Percentiles rank a stretch among this genome's conserved stretches.
Conservation (phyloP, 2,329 filamentous ascomycete species). For the Diaporthe sp. region DNA sequence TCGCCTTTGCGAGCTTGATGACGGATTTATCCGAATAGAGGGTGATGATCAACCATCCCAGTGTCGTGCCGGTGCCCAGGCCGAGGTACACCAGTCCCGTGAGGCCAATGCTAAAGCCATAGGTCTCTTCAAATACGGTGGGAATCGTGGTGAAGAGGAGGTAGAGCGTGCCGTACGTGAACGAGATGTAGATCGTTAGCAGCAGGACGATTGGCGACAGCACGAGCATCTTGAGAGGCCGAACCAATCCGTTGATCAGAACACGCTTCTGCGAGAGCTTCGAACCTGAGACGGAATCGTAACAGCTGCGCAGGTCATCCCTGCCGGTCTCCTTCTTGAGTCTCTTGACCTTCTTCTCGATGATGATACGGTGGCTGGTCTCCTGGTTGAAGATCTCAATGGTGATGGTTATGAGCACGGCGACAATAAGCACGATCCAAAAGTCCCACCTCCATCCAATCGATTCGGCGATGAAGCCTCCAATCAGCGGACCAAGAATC, state of each 20-base stretch:
- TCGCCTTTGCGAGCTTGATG: conserved; percentile 53
- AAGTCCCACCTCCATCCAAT: conserved; percentile 66
- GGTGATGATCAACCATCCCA: conserved; percentile 48
- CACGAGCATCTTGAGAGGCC: conserved; percentile 55
- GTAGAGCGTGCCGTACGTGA: conserved; percentile 65
- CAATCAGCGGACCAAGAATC: conserved; percentile 60
- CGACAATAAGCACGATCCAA: conserved; percentile 65
- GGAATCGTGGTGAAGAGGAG: conserved; percentile 67
- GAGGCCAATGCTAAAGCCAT: conserved; percentile 59
- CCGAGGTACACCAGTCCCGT: conserved; percentile 64
- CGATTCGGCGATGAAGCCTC: conserved; percentile 61
- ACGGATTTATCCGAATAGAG: conserved; percentile 53
- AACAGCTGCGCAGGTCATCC: conserved; percentile 60
- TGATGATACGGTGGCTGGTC: conserved; percentile 64
- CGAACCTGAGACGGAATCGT: conserved; percentile 48
- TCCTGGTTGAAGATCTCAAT: conserved; percentile 58
- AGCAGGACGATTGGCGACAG: conserved; percentile 61
- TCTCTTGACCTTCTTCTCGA: conserved; percentile 60
- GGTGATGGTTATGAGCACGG: conserved; percentile 49
- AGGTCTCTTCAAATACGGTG: conserved; percentile 60
- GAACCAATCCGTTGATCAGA: conserved; percentile 46
- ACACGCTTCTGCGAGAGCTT: conserved; percentile 45
- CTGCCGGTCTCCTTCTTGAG: conserved; percentile 61
- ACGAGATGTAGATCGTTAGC: conserved; percentile 63
- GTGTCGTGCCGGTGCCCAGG: conserved; percentile 57